Percentiles rank a stretch among this genome's conserved stretches.
Evolutionary conservation across 1,139 yeast genomes (phyloP).

Genomic region (Debaryomyces robertsiae): DNA sequence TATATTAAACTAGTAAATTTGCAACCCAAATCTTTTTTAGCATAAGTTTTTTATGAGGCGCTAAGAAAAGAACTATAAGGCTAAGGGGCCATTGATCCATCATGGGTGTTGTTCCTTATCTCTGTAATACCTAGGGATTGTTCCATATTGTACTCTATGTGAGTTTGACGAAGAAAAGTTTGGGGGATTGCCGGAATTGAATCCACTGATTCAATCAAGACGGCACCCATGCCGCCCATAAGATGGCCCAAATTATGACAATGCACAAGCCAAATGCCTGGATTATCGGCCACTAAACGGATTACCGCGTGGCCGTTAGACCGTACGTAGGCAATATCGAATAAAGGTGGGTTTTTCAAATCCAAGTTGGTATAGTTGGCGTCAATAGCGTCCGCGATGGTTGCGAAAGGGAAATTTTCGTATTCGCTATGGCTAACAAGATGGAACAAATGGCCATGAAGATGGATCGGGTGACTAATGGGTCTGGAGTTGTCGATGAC

Average conservation of each 20-base stretch:
- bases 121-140: slow-evolving; percentile 7
- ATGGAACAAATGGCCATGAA: slow-evolving; percentile 39
- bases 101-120: slow-evolving; percentile 8
- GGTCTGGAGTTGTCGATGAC: slow-evolving; percentile 28
- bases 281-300: slow-evolving; percentile 23
- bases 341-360: slow-evolving; percentile 24
- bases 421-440: slow-evolving; percentile 26
- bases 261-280: slow-evolving; percentile 30
- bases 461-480: slow-evolving; percentile 37
- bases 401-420: slow-evolving; percentile 23
- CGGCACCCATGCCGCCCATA: slow-evolving; percentile 39
- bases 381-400: slow-evolving; percentile 26
- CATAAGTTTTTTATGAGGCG: background rate
- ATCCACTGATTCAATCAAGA: slow-evolving; percentile 28
- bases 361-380: slow-evolving; percentile 19
- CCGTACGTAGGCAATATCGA: slow-evolving; percentile 29
- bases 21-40: slow-evolving; percentile 1
- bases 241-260: slow-evolving; percentile 42
- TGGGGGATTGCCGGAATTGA: slow-evolving; percentile 18
- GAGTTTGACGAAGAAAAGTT: slow-evolving; percentile 6
- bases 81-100: slow-evolving; percentile 3
- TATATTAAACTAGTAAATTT: background rate
- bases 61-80: background rate
- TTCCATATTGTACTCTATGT: slow-evolving; percentile 6
- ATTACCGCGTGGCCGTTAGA: slow-evolving; percentile 32